A percentile compares a stretch with the other conserved stretches of the same genome.
phyloP scores from a whole-genome alignment of 1,284 basidiomycete genomes.

The Ganoderma resinaceum region DNA sequence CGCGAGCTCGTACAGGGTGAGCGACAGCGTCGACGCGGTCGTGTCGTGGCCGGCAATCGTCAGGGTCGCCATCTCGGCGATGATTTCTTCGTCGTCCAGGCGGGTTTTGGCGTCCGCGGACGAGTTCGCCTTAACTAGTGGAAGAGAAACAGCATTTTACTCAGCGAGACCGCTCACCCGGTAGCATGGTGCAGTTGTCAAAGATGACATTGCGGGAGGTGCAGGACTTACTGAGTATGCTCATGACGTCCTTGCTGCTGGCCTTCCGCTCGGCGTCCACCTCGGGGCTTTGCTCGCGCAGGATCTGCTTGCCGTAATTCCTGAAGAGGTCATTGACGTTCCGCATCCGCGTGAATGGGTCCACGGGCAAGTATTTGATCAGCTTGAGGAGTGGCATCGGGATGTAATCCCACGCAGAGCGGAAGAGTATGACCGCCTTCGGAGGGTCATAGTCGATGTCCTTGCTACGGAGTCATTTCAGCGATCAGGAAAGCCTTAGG shows the following conservation, averaged over 20 bases:
- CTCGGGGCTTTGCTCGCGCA: constrained; percentile 26
- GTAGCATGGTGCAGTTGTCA: background rate
- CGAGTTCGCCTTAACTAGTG: constrained; percentile 58
- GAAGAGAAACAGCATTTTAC: too few species aligned
- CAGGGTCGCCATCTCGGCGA: constrained; percentile 58
- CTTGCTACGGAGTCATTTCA: background rate
- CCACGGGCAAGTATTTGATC: constrained; percentile 36
- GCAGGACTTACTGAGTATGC: constrained; percentile 44
- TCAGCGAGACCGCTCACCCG: background rate
- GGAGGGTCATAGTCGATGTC: constrained; percentile 33
- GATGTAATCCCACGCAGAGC: constrained; percentile 36
- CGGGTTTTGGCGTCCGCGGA: constrained; percentile 50
- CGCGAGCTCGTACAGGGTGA: constrained; percentile 41
- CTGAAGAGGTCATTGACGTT: constrained; percentile 31
- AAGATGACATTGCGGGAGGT: too few species aligned
- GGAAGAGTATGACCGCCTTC: constrained; percentile 30
- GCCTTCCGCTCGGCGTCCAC: constrained; percentile 20
- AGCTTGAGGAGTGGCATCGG: constrained; percentile 32
- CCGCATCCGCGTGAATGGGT: constrained; percentile 36
- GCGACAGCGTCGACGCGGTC: constrained; percentile 34
- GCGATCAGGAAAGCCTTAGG: background rate
- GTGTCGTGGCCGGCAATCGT: constrained; percentile 38
- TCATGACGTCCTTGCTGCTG: constrained; percentile 46
- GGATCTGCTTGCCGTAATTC: constrained; percentile 31
- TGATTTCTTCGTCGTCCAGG: constrained; percentile 53